Evolutionary conservation across 108 stramenopile species (phyloP).

Genomic region (Epithemia pelagica): DNA sequence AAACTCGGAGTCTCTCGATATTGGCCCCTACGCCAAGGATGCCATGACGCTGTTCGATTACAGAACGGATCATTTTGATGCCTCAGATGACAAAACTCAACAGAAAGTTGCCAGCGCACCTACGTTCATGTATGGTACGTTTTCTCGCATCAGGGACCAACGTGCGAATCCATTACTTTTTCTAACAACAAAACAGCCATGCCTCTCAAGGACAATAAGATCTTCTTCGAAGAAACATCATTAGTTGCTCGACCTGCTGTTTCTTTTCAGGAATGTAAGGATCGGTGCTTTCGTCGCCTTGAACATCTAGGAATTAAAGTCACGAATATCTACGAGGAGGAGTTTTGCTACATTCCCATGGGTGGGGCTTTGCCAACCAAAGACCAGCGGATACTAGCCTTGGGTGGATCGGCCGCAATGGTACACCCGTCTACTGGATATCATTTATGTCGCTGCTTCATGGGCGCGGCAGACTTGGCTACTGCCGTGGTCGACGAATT

Average conservation of each 20-base stretch:
- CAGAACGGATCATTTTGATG: slow-evolving; percentile 81
- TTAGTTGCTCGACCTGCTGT: slow-evolving; percentile 89
- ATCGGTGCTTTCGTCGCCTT: slow-evolving; percentile 70
- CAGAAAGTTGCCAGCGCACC: slow-evolving; percentile 39
- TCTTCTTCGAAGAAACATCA: slow-evolving; percentile 93
- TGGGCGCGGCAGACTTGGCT: slow-evolving; percentile 69
- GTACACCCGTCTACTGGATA: slow-evolving; percentile 95
- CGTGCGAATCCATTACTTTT: not conserved
- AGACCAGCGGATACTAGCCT: slow-evolving; percentile 82
- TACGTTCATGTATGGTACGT: slow-evolving; percentile 83
- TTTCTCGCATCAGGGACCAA: not conserved
- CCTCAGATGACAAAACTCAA: slow-evolving; percentile 24
- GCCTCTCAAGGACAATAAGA: slow-evolving; percentile 74
- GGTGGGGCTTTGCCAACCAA: slow-evolving; percentile 85
- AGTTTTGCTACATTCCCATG: slow-evolving; percentile 95
- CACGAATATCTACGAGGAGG: slow-evolving; percentile 82
- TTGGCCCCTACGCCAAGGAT: slow-evolving; percentile 88
- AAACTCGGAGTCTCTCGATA: slow-evolving; percentile 29
- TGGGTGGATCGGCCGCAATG: slow-evolving; percentile 88
- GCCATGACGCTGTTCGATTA: slow-evolving; percentile 97
- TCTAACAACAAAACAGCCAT: slow-evolving; percentile 41
- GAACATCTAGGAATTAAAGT: slow-evolving; percentile 82
- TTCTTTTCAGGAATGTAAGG: slow-evolving; percentile 89
- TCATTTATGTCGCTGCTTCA: slow-evolving; percentile 68
- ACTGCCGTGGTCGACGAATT: slow-evolving; percentile 50